phyloP scores from a whole-genome alignment of 176 grass and related monocot genomes.

The Ensete glaucum region DNA sequence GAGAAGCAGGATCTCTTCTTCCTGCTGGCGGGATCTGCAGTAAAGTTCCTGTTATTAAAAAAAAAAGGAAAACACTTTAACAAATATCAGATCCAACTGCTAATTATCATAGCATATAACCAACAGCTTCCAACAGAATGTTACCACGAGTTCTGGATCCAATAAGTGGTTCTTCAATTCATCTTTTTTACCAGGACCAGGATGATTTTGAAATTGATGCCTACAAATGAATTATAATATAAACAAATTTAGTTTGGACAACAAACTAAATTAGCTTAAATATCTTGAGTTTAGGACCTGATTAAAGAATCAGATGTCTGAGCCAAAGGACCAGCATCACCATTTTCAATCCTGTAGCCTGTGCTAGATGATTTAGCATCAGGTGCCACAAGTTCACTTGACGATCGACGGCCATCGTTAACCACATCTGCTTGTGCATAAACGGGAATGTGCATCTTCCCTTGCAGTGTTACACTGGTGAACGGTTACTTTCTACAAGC shows the following conservation, averaged over 20 bases:
- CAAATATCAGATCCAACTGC: not conserved
- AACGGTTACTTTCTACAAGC: not conserved
- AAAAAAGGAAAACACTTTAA: not conserved
- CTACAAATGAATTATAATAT: not conserved
- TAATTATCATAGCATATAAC: not conserved
- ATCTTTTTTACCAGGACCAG: not conserved
- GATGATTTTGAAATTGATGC: not conserved
- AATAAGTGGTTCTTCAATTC: not conserved
- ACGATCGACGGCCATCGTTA: not conserved
- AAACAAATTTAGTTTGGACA: no score
- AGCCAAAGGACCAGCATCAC: constrained; percentile 1
- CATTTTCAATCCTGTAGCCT: not conserved
- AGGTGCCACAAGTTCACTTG: constrained; percentile 1
- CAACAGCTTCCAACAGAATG: not conserved
- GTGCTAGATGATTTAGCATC: not conserved
- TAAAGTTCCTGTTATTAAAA: constrained; percentile 34
- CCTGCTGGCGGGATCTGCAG: constrained; percentile 61
- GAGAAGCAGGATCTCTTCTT: constrained; percentile 70
- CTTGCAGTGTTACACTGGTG: not conserved
- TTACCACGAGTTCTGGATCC: constrained; percentile 4
- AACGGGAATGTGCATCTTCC: not conserved
- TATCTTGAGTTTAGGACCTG: not conserved
- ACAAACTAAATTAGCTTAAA: not conserved
- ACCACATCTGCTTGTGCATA: not conserved
- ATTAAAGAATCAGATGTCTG: constrained; percentile 10